Base-by-base conservation (phyloP, 2,329 filamentous ascomycete genomes). In the Calonectria pseudoreteaudii region DNA sequence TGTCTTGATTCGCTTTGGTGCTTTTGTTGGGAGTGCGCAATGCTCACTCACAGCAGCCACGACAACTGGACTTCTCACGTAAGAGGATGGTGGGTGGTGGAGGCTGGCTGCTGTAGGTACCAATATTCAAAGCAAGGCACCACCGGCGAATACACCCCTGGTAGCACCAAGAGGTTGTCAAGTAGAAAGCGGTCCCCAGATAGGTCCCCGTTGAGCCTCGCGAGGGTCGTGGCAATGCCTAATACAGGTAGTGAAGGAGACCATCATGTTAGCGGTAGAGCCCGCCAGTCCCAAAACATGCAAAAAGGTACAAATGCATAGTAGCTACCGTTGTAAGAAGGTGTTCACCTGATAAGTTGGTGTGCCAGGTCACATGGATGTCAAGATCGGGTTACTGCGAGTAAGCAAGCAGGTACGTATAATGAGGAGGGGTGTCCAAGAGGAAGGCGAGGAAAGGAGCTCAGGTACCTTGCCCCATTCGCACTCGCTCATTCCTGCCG, bases 31-130 rank as follows among this genome's bases (percentile, higher is more conserved):
- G 66, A 66, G 64, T 52, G 68, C 60, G 41, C 62, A 64, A 31
- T 62, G 31, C 44, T 66, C 60, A 66, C 58, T 66, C 47, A 66
- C 41, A 53, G 62, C 47, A 31, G 14, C 49, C 50, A 66, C 38
- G 18, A 5, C 30, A 31, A 28, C 53, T 58, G 31, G 53, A n/a
- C 53, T 68, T 79, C 77, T 79, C 76, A 79, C 73, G 77, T 76
- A 73, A 79, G 74, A 72, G 56, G 50, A 72, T 60, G 31, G 70
- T 76, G 76, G 68, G 74, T 75, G 58, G n/a, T 64, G 66, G 66
- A 62, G 58, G 67, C 62, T 71, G 64, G 58, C 71, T 36, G 65
- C 62, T 68, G 49, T 66, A 56, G 68, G 66, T 53, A 71, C n/a
- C n/a, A 62, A 66, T 20, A 47, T 23, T 20, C 50, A 26, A 64